Percentiles rank a stretch among this genome's conserved stretches.
These are phyloP conservation scores for Aureobasidium melanogenum DNA, from an alignment of 2,329 filamentous ascomycete genomes.

Conservation along the genomic window DNA sequence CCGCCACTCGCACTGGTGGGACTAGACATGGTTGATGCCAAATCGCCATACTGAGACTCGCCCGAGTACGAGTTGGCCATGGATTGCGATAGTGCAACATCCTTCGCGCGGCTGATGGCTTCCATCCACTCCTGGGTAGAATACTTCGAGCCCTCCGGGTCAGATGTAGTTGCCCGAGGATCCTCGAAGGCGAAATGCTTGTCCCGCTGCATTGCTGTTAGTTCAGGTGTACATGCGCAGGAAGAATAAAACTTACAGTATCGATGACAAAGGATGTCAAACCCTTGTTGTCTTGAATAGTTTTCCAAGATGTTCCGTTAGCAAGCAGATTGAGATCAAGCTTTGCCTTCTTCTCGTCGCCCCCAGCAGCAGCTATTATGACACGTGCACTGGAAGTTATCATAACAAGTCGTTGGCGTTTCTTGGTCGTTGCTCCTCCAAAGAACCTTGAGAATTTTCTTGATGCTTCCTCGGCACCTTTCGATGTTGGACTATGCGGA, in stretches of 20 bases:
- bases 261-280: slow-evolving; percentile 84
- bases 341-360: slow-evolving; percentile 93
- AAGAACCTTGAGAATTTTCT: slow-evolving; percentile 94
- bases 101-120: slow-evolving; percentile 73
- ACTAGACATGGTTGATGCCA: slow-evolving; percentile 57
- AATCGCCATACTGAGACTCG: slow-evolving; percentile 36
- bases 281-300: slow-evolving; percentile 76
- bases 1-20: slow-evolving; percentile 65
- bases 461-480: slow-evolving; percentile 49
- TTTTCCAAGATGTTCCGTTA: slow-evolving; percentile 69
- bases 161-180: slow-evolving; percentile 60
- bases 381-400: slow-evolving; percentile 86
- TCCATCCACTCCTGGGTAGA: slow-evolving; percentile 90
- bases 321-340: slow-evolving; percentile 78
- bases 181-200: slow-evolving; percentile 93
- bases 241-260: slow-evolving; percentile 57
- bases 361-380: slow-evolving; percentile 80
- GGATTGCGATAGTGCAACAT: slow-evolving; percentile 70
- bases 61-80: slow-evolving; percentile 54
- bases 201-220: slow-evolving; percentile 52
- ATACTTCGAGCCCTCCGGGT: slow-evolving; percentile 54
- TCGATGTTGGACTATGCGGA: slow-evolving; percentile 63
- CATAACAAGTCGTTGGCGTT: slow-evolving; percentile 86
- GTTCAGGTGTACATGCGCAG: slow-evolving; percentile 15
- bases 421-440: slow-evolving; percentile 82